These are phyloP conservation scores for Aaosphaeria arxii DNA, from an alignment of 2,329 filamentous ascomycete species.

Conservation along the genomic window DNA sequence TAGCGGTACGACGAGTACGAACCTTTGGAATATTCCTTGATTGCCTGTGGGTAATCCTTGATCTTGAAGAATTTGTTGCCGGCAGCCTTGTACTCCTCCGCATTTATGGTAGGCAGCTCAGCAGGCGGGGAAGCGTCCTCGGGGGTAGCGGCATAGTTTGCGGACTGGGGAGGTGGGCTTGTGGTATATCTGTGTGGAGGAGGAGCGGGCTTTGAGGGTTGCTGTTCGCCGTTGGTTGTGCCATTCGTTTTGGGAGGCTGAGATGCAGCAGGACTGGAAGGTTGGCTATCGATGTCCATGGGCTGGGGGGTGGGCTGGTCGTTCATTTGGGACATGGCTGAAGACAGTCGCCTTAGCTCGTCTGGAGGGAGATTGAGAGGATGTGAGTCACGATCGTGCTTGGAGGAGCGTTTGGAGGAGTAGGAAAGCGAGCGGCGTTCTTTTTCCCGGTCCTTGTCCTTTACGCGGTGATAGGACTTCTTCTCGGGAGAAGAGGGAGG, in stretches of 20 bases:
- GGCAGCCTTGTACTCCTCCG: conserved; percentile 85
- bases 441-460: conserved; percentile 26
- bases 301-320: conserved; percentile 56
- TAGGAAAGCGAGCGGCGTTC: conserved; percentile 27
- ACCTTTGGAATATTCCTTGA: conserved; percentile 96
- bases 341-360: conserved; percentile 76
- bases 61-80: conserved; percentile 98
- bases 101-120: conserved; percentile 62
- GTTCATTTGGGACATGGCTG: conserved; percentile 59
- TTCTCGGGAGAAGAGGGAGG: conserved; percentile 39
- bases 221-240: conserved; percentile 44
- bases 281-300: conserved; percentile 75
- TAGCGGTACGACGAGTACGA: conserved; percentile 29
- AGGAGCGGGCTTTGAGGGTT: conserved; percentile 55
- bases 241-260: conserved; percentile 48
- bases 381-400: conserved; percentile 67
- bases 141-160: conserved; percentile 36
- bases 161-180: conserved; percentile 45
- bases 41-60: conserved; percentile 81
- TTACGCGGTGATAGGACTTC: conserved; percentile 29
- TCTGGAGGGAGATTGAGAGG: conserved; percentile 89
- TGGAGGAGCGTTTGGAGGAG: conserved; percentile 37
- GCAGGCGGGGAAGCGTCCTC: conserved; percentile 38
- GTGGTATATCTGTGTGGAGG: conserved; percentile 64
- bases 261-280: conserved; percentile 46